These are phyloP conservation scores for Aurantiochytrium sp. DNA, from an alignment of 108 stramenopile genomes.

Conservation along the genomic window DNA sequence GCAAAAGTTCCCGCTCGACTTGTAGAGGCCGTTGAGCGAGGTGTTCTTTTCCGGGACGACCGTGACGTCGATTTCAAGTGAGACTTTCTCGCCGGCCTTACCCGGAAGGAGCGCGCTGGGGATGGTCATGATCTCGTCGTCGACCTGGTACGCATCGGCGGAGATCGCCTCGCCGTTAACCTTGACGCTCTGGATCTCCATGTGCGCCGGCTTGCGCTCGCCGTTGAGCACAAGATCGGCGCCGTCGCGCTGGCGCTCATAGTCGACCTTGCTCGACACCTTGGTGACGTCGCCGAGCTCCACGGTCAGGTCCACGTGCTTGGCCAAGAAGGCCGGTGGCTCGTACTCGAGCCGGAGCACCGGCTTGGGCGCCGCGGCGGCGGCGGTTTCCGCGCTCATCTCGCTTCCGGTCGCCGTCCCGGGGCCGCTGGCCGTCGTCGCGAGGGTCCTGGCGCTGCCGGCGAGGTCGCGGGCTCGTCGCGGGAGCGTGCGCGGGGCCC, in stretches of 20 bases:
- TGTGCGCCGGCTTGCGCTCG: constrained; percentile 61
- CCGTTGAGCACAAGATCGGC: constrained; percentile 75
- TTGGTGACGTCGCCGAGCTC: constrained; percentile 30
- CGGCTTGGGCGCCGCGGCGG: not conserved
- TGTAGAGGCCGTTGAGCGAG: constrained; percentile 83
- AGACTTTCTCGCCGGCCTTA: not conserved
- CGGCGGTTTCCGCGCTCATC: not conserved
- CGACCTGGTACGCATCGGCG: constrained; percentile 58
- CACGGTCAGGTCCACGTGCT: constrained; percentile 40
- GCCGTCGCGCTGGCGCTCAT: not conserved
- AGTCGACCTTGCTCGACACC: constrained; percentile 36
- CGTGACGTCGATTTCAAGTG: constrained; percentile 61
- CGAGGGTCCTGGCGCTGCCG: too few species aligned
- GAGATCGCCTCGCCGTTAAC: constrained; percentile 41
- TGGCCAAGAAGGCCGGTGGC: constrained; percentile 40
- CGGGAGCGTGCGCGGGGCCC: too few species aligned
- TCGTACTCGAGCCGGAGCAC: constrained; percentile 53
- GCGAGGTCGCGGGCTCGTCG: too few species aligned
- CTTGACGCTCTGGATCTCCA: constrained; percentile 46
- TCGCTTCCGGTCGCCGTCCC: too few species aligned
- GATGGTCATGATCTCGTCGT: constrained; percentile 19
- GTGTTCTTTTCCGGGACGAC: constrained; percentile 83
- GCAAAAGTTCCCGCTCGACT: constrained; percentile 75
- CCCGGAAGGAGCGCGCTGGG: not conserved
- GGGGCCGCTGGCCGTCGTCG: too few species aligned